phyloP scores from a whole-genome alignment of 2,329 filamentous ascomycete species.

The Furcasterigmium furcatum region DNA sequence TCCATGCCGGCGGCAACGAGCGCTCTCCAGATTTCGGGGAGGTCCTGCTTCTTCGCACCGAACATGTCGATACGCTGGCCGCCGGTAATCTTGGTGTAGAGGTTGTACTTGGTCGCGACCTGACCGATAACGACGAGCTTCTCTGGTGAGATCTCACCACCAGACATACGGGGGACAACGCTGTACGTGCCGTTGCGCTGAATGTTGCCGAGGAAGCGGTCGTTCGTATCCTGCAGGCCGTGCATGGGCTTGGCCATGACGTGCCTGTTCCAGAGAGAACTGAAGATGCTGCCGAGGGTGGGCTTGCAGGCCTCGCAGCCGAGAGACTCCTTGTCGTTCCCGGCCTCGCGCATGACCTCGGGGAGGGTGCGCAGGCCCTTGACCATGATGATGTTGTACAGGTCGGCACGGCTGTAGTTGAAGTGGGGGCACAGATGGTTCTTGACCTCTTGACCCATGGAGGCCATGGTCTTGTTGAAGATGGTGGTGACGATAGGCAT shows the following conservation, averaged over 20 bases:
- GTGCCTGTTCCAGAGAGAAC: constrained; percentile 80
- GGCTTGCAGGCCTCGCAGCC: constrained; percentile 90
- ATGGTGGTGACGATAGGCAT: constrained; percentile 86
- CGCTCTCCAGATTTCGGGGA: constrained; percentile 76
- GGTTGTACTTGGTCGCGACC: constrained; percentile 77
- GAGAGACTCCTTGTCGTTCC: constrained; percentile 66
- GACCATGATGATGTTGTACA: constrained; percentile 87
- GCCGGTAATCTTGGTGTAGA: constrained; percentile 92
- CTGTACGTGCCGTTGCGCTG: constrained; percentile 90
- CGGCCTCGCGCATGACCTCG: constrained; percentile 76
- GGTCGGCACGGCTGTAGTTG: constrained; percentile 75
- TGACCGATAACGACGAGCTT: constrained; percentile 80
- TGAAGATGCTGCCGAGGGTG: constrained; percentile 73
- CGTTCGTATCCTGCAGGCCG: constrained; percentile 87
- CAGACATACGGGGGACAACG: constrained; percentile 78
- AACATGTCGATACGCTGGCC: constrained; percentile 93
- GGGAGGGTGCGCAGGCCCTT: constrained; percentile 71
- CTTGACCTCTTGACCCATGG: constrained; percentile 82
- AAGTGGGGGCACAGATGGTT: constrained; percentile 87
- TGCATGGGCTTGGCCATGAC: constrained; percentile 69
- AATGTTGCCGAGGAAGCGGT: constrained; percentile 83
- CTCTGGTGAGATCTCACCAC: constrained; percentile 83
- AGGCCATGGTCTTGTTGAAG: constrained; percentile 84
- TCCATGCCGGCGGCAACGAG: constrained; percentile 85
- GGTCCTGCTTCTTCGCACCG: constrained; percentile 82